phyloP scores from a whole-genome alignment of 495 filamentous ascomycete species.

The Bathelium albidoporum region DNA sequence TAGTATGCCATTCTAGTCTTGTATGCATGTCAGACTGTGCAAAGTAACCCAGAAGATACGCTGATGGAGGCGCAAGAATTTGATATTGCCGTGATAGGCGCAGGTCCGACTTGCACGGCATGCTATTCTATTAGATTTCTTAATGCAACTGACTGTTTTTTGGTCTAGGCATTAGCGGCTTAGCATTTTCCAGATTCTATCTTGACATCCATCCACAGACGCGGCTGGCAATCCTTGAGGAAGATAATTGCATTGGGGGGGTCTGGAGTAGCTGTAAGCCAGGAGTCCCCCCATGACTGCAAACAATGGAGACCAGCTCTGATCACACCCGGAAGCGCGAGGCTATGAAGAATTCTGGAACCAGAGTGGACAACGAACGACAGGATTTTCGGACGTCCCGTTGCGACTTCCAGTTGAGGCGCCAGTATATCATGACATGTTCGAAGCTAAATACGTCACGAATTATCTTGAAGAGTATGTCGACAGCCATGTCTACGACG shows the following conservation, averaged over 20 bases:
- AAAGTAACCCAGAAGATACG: too few relatives aligned
- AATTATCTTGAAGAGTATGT: slow-evolving; percentile 37
- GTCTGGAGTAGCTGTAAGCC: background rate
- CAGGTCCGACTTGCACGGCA: background rate
- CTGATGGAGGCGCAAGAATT: background rate
- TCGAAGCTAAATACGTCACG: slow-evolving; percentile 33
- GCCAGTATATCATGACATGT: slow-evolving; percentile 22
- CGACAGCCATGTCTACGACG: slow-evolving; percentile 11
- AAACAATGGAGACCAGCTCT: background rate
- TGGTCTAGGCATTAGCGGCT: background rate
- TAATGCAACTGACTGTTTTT: background rate
- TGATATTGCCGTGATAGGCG: background rate
- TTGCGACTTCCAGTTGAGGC: slow-evolving; percentile 23
- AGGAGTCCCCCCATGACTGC: background rate
- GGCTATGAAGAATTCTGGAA: slow-evolving; percentile 35
- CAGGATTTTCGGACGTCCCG: slow-evolving; percentile 32
- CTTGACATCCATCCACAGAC: background rate
- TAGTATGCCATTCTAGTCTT: too few relatives aligned
- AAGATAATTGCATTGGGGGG: background rate
- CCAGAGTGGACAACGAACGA: slow-evolving; percentile 30
- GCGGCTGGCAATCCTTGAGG: background rate
- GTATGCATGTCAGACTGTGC: too few relatives aligned
- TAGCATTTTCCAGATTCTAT: background rate
- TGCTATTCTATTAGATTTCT: background rate
- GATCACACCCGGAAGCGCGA: slow-evolving; percentile 2